Evolutionary conservation across 2,329 filamentous ascomycete genomes (phyloP).

Genomic region (Bipolaris zeicola): DNA sequence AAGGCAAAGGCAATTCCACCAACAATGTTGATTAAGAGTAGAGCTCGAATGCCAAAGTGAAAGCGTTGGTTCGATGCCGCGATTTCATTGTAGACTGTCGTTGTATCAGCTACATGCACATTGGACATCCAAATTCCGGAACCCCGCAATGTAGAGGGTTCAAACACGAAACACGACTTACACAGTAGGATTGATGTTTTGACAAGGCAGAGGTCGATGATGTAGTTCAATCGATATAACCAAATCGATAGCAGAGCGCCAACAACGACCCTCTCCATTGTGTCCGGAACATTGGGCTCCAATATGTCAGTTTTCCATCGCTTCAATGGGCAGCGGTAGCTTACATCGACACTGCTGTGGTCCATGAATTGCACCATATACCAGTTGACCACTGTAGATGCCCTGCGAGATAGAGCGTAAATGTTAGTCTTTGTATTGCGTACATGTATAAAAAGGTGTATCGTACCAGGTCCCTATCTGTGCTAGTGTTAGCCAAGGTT

Average conservation of each 20-base stretch:
- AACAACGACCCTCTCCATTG: constrained; percentile 14
- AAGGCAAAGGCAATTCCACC: constrained; percentile 36
- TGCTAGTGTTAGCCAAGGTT: constrained; percentile 14
- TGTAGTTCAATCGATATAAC: constrained; percentile 39
- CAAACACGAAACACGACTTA: constrained; percentile 2
- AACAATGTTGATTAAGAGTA: constrained; percentile 30
- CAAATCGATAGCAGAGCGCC: constrained; percentile 29
- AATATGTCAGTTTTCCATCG: background rate
- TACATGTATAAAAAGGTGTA: background rate
- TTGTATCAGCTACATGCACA: background rate
- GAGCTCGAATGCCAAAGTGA: constrained; percentile 25
- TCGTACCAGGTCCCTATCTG: constrained; percentile 35
- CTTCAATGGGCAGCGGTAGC: background rate
- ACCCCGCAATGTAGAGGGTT: background rate
- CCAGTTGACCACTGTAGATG: constrained; percentile 33
- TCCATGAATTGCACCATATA: constrained; percentile 35
- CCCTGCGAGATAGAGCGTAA: constrained; percentile 9
- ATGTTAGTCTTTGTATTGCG: background rate
- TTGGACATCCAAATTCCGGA: background rate
- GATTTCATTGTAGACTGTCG: constrained; percentile 39
- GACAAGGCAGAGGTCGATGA: constrained; percentile 37
- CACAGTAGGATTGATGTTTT: constrained; percentile 42
- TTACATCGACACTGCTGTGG: constrained; percentile 25
- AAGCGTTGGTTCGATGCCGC: constrained; percentile 35
- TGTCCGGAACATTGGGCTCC: constrained; percentile 3